Conservation (phyloP, 2,329 filamentous ascomycete species). For the Pseudonectria buxi region DNA sequence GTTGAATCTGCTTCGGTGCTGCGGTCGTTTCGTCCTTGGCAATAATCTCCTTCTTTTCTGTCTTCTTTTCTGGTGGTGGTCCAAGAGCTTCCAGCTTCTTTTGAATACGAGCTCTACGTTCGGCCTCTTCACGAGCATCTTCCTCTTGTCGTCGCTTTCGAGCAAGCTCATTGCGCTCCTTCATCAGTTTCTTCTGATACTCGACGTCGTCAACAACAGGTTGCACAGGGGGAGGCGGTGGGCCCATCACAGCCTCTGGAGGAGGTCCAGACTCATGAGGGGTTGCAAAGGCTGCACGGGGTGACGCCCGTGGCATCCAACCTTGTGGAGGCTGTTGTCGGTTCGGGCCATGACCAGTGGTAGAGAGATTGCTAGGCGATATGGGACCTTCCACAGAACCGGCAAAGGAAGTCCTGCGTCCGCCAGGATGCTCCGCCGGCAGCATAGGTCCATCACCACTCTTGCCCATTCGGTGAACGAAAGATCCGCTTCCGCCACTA, state of each 20-base stretch:
- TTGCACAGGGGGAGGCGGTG: constrained; percentile 25
- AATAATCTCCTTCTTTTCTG: constrained; percentile 43
- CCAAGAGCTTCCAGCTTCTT: constrained; percentile 67
- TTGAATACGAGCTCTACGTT: constrained; percentile 61
- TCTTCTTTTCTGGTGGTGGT: constrained; percentile 54
- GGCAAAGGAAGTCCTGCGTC: constrained; percentile 42
- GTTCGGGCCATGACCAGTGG: constrained; percentile 20
- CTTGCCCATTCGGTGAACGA: constrained; percentile 50
- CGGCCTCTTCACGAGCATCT: constrained; percentile 66
- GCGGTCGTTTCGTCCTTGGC: constrained; percentile 34
- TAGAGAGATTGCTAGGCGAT: constrained; percentile 32
- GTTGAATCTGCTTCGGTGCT: constrained; percentile 29
- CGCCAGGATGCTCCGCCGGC: constrained; percentile 36
- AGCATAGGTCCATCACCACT: constrained; percentile 35
- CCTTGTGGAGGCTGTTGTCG: constrained; percentile 20
- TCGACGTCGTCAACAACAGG: constrained; percentile 49
- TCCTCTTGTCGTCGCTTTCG: constrained; percentile 62
- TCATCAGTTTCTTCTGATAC: constrained; percentile 66
- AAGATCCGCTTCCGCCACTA: constrained; percentile 73
- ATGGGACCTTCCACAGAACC: constrained; percentile 44
- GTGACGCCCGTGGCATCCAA: constrained; percentile 34
- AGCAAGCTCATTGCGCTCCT: constrained; percentile 61
- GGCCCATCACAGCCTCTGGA: constrained; percentile 24
- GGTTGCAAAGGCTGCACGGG: constrained; percentile 34
- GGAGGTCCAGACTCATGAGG: constrained; percentile 27